These are phyloP conservation scores for Mortierella claussenii DNA, from an alignment of 192 early-diverging fungal species.

Conservation along the genomic window DNA sequence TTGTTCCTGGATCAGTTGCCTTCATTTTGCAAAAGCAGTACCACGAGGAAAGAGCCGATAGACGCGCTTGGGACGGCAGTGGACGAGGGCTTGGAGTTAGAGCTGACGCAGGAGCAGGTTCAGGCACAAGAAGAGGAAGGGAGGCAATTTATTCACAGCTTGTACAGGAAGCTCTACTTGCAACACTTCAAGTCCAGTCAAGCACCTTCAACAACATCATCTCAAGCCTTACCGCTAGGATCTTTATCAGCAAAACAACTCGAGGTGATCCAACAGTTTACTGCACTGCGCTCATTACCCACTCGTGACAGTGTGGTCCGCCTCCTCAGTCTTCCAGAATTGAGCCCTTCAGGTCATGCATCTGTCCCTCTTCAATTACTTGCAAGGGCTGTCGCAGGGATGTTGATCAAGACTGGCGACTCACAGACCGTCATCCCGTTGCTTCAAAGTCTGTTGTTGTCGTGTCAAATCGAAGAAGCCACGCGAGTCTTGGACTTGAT, in stretches of 20 bases:
- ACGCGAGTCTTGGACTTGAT: conserved; percentile 24
- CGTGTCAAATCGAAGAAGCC: conserved; percentile 15
- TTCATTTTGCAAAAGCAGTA: no score
- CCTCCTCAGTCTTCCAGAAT: neutral
- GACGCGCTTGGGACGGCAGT: no score
- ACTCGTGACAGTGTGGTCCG: neutral
- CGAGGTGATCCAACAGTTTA: neutral
- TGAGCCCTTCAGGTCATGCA: neutral
- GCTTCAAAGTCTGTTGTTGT: conserved; percentile 8
- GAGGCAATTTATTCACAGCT: neutral
- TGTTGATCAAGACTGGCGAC: conserved; percentile 13
- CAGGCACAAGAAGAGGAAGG: neutral
- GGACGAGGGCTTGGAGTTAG: neutral
- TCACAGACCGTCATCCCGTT: conserved; percentile 8
- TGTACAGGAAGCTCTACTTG: conserved; percentile 5
- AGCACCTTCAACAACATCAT: neutral
- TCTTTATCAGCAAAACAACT: neutral
- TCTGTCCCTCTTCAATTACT: neutral
- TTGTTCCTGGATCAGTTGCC: conserved; percentile 24
- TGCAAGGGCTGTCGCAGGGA: conserved; percentile 13
- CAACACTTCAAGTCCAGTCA: neutral
- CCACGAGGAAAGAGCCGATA: no score
- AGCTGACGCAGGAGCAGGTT: neutral
- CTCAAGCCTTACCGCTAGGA: neutral
- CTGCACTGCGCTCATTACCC: neutral